Evolutionary conservation across 164 flowering plant species (phyloP).

Genomic region (Amborella trichopoda): DNA sequence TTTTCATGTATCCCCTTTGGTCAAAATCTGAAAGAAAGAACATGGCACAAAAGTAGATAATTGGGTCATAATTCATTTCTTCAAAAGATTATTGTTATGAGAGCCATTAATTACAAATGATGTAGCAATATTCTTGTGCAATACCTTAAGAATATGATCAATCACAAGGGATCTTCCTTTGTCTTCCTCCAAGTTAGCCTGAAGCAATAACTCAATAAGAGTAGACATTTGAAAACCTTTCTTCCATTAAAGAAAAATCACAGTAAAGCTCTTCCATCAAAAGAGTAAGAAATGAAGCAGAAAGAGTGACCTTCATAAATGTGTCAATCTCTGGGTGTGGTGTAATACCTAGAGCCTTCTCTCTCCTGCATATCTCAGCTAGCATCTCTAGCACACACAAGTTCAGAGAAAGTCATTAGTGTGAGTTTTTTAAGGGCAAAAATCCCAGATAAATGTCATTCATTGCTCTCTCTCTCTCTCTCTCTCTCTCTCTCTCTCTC

Average conservation of each 20-base stretch:
- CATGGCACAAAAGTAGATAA: neutral
- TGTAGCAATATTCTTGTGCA: neutral
- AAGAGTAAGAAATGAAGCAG: neutral
- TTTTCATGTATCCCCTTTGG: neutral
- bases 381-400: too few relatives aligned
- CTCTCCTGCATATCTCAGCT: neutral
- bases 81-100: neutral
- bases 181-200: neutral
- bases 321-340: neutral
- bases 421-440: too few relatives aligned
- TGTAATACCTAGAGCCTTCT: neutral
- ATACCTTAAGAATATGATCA: neutral
- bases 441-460: too few relatives aligned
- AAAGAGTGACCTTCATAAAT: neutral
- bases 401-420: too few relatives aligned
- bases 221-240: neutral
- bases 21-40: neutral
- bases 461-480: too few relatives aligned
- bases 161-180: neutral
- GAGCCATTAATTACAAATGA: neutral
- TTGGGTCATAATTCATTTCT: neutral
- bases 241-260: neutral
- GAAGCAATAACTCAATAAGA: neutral
- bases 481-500: too few relatives aligned
- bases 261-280: neutral